A percentile compares a stretch with the other conserved stretches of the same genome.
These are phyloP conservation scores for Backusella psychrophila DNA, from an alignment of 192 early-diverging fungal genomes.

Conservation along the genomic window DNA sequence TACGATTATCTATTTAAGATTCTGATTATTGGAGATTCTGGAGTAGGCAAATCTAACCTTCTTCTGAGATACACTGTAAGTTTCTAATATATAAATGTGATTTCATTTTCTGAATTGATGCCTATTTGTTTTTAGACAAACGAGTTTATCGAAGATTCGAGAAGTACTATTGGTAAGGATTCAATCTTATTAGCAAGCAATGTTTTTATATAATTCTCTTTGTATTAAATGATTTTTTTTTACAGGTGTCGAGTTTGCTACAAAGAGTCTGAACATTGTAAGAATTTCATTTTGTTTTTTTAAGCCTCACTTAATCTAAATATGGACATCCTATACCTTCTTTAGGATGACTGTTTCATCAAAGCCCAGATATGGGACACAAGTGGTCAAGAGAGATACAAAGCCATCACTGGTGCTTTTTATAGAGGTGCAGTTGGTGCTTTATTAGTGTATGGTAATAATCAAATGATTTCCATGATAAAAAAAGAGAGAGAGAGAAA, in stretches of 20 bases:
- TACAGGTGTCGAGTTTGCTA: constrained; percentile 11
- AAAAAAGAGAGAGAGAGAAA: too few species aligned
- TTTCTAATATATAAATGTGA: neutral
- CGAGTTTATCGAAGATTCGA: constrained; percentile 50
- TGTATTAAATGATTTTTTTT: neutral
- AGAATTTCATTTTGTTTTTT: neutral
- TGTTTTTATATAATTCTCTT: neutral
- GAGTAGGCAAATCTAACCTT: constrained; percentile 56
- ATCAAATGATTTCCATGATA: constrained; percentile 35
- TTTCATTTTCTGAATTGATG: neutral
- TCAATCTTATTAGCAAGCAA: neutral
- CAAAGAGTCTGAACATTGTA: constrained; percentile 11
- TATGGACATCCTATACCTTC: neutral
- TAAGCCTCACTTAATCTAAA: constrained; percentile 7
- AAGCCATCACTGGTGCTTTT: constrained; percentile 75
- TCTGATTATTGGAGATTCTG: constrained; percentile 64
- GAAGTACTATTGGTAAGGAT: constrained; percentile 42
- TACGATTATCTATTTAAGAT: constrained; percentile 62
- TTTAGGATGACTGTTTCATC: constrained; percentile 37
- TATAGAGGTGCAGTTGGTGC: constrained; percentile 93
- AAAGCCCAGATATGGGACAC: constrained; percentile 61
- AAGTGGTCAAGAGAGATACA: constrained; percentile 92
- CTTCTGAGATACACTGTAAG: constrained; percentile 46
- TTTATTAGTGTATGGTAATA: constrained; percentile 81
- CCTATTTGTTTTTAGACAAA: constrained; percentile 27